Percentiles rank a stretch among this genome's conserved stretches.
These are phyloP conservation scores for Zhuliangozyma blackwelliae DNA, from an alignment of 1,139 yeast species.

Conservation along the genomic window DNA sequence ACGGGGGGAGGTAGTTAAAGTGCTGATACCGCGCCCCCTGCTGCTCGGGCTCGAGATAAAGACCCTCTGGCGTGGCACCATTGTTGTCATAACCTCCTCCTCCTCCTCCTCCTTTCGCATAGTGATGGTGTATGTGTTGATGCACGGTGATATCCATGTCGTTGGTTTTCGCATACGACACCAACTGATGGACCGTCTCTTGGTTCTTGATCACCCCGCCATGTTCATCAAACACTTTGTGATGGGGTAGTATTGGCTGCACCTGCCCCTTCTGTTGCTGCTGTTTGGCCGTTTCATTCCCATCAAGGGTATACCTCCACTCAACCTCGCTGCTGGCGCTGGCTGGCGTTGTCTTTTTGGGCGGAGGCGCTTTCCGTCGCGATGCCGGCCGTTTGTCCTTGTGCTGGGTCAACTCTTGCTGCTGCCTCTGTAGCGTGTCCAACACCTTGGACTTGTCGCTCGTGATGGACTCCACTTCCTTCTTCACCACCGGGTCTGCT, in stretches of 20 bases:
- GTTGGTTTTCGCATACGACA: conserved; percentile 58
- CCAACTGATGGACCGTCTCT: conserved; percentile 51
- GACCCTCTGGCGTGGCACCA: conserved; percentile 8
- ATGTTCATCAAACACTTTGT: conserved; percentile 24
- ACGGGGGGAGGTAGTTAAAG: conserved; percentile 68
- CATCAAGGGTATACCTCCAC: conserved; percentile 31
- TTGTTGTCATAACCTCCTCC: conserved; percentile 3
- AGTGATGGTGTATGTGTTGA: conserved; percentile 79
- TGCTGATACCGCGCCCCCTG: conserved; percentile 60
- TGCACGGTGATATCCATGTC: conserved; percentile 68
- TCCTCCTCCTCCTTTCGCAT: conserved; percentile 17
- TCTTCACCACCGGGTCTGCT: conserved; percentile 35
- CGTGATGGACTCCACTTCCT: conserved; percentile 34
- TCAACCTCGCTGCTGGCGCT: conserved; percentile 18
- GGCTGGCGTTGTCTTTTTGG: background rate
- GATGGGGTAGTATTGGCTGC: conserved; percentile 13
- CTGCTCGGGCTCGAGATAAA: conserved; percentile 50
- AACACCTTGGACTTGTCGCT: conserved; percentile 15
- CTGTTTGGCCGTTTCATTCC: background rate
- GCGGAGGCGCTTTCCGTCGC: background rate
- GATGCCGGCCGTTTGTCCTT: conserved; percentile 3
- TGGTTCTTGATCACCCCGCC: conserved; percentile 50
- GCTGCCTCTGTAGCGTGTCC: conserved; percentile 11
- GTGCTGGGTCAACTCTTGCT: conserved; percentile 9
- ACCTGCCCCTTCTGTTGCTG: no score